Evolutionary conservation across 331 rosid species (phyloP), one percentile per base, ranked within the genome.

Genomic region (Telfairia occidentalis): DNA sequence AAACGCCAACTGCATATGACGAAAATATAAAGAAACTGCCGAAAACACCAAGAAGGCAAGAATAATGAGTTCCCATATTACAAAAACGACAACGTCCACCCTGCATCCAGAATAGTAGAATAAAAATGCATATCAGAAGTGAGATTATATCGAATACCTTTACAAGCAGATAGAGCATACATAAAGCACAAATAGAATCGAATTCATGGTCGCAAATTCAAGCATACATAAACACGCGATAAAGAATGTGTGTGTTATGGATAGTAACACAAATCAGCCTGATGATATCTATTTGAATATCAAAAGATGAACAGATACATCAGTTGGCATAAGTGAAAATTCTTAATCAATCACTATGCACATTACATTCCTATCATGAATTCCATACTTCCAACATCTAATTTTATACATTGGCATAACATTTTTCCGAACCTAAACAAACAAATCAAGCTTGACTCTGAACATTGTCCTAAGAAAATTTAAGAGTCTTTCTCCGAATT

Each of bases 61-160:
- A 79, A 86, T 86, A 53, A 89, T 82, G 78, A 95, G 92, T 82
- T 95, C 97, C 99, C 97, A 92, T 86, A 95, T 90, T 82, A 95
- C 97, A 86, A 89, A 95, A 80, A 92, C 79, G 83, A 95, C 97
- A 73, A 92, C 97, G 80, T 95, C 99, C 86, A 95, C 91, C 97
- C 99, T 95, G 99, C 96, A 90, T 46, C 74, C 34, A 81, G 11
- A 74, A 84, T 66, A 58, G 48, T 48, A 15, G 38, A 74, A 86
- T 15, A 59, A 43, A 59, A 0, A 74, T 16, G 71, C 67, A 58
- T 30, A 55, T 79, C 58, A 60, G 52, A 75, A 38, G 38, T 76
- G 3, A 57, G 28, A 70, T 40, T 34, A 30, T 69, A 52, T 64
- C 4, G 32, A 57, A 50, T n/a, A 50, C 37, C 35, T 5, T 61